phyloP scores from a whole-genome alignment of 164 flowering plant species.

The Magnolia officinalis region DNA sequence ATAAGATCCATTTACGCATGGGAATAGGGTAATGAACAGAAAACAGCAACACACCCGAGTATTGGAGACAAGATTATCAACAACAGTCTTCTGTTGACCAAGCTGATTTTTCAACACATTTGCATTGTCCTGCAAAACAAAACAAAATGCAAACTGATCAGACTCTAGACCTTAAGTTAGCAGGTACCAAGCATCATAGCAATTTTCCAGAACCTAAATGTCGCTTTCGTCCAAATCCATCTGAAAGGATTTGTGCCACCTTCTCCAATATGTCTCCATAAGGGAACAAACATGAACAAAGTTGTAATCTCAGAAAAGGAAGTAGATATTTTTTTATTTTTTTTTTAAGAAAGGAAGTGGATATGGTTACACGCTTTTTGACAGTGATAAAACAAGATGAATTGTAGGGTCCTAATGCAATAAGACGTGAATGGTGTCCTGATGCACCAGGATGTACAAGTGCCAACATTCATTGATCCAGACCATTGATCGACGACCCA shows the following conservation, averaged over 20 bases:
- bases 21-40: too few species aligned
- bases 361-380: neutral
- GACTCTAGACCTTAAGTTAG: neutral
- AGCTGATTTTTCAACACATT: conserved; percentile 70
- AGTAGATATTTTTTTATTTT: too few species aligned
- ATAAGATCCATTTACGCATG: too few species aligned
- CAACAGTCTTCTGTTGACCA: conserved; percentile 78
- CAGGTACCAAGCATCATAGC: neutral
- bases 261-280: neutral
- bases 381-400: too few species aligned
- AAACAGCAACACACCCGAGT: conserved; percentile 56
- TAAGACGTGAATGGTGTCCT: too few species aligned
- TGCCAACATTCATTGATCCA: too few species aligned
- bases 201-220: neutral
- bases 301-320: neutral
- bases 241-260: neutral
- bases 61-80: conserved; percentile 77
- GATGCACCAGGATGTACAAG: too few species aligned
- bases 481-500: too few species aligned
- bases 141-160: neutral
- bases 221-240: neutral
- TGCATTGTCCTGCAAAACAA: conserved; percentile 66
- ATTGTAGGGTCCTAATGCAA: too few species aligned
- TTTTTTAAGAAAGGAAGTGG: too few species aligned
- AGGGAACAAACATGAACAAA: neutral